phyloP scores from a whole-genome alignment of 345 rosid species.

The Tarenaya hassleriana region DNA sequence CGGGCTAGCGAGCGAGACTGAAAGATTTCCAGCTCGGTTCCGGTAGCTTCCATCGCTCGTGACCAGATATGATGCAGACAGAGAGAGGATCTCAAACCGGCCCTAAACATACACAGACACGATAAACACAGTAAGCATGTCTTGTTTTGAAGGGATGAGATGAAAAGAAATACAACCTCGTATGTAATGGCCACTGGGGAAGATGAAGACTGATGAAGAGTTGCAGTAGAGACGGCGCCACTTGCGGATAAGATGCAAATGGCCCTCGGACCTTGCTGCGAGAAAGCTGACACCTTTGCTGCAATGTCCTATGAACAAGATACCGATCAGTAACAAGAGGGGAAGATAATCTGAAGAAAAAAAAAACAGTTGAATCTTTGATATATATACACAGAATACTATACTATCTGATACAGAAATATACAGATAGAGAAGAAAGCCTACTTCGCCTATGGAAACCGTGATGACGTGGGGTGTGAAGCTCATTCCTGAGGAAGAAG shows the following conservation, averaged over 20 bases:
- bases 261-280: conserved; percentile 86
- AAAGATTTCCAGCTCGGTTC: conserved; percentile 61
- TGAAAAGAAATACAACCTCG: conserved; percentile 41
- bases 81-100: conserved; percentile 76
- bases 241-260: conserved; percentile 82
- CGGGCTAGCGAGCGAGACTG: conserved; percentile 86
- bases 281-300: conserved; percentile 61
- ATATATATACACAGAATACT: background rate
- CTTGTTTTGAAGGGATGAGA: background rate
- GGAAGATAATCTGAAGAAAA: too few species aligned
- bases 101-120: conserved; percentile 44
- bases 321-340: too few species aligned
- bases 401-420: background rate
- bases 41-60: conserved; percentile 40
- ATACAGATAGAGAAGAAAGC: conserved; percentile 2
- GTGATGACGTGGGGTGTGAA: conserved; percentile 77
- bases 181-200: conserved; percentile 78
- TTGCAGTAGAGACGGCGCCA: conserved; percentile 87
- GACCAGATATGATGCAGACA: conserved; percentile 72
- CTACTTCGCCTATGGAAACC: conserved; percentile 71
- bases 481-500: conserved; percentile 64
- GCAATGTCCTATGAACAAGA: conserved; percentile 33
- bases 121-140: background rate
- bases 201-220: conserved; percentile 70
- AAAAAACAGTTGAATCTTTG: background rate